Evolutionary conservation across 768 basidiomycete species (phyloP).

Genomic region (Russula griseocarnosa): DNA sequence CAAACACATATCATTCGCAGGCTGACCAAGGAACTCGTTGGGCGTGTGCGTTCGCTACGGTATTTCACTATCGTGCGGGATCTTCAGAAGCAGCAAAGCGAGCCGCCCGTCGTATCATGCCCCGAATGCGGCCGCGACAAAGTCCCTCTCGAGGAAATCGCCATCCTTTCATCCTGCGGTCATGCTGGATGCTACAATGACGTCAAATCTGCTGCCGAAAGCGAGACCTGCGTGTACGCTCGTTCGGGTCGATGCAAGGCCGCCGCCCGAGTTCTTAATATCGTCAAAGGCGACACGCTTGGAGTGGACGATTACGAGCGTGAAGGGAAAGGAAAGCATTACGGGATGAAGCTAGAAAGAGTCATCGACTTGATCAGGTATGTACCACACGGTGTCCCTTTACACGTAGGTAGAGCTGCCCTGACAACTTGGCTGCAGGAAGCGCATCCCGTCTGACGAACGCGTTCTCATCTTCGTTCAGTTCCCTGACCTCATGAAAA

Average conservation of each 20-base stretch:
- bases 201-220: constrained; percentile 66
- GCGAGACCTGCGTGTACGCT: constrained; percentile 78
- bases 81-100: constrained; percentile 69
- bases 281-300: constrained; percentile 74
- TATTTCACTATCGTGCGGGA: constrained; percentile 92
- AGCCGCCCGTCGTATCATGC: constrained; percentile 56
- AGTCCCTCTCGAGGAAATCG: constrained; percentile 63
- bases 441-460: constrained; percentile 66
- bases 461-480: constrained; percentile 93
- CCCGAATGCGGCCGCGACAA: constrained; percentile 54
- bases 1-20: constrained; percentile 82
- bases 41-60: constrained; percentile 83
- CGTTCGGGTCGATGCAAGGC: constrained; percentile 68
- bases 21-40: constrained; percentile 83
- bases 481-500: constrained; percentile 89
- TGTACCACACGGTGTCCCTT: constrained; percentile 31
- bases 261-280: constrained; percentile 73
- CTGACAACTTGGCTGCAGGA: constrained; percentile 40
- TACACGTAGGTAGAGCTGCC: neutral
- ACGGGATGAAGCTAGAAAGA: constrained; percentile 76
- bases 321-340: constrained; percentile 71
- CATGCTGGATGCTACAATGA: constrained; percentile 80
- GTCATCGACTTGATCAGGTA: constrained; percentile 75
- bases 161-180: constrained; percentile 88
- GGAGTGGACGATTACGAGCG: constrained; percentile 75